These are phyloP conservation scores for Cladosporium sp. DNA, from an alignment of 2,329 filamentous ascomycete species.

Conservation along the genomic window DNA sequence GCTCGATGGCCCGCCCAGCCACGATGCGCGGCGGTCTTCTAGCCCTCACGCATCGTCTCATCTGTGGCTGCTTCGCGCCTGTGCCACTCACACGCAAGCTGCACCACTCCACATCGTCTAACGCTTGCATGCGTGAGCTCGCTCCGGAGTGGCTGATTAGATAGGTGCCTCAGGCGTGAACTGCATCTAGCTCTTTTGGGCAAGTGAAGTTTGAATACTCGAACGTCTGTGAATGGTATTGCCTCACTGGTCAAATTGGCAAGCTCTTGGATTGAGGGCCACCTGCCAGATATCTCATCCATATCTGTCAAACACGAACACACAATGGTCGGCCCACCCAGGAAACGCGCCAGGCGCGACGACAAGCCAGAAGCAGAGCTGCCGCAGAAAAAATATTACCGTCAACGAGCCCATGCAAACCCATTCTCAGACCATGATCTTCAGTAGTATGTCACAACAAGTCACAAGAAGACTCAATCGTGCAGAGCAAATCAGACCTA, in stretches of 20 bases:
- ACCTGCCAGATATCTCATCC: not conserved
- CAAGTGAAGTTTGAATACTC: constrained; percentile 6
- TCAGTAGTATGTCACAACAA: constrained; percentile 63
- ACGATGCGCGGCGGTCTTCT: no score
- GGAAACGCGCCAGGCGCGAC: constrained; percentile 44
- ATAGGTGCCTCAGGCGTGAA: not conserved
- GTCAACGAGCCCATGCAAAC: constrained; percentile 94
- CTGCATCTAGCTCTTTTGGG: not conserved
- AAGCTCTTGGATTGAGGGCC: not conserved
- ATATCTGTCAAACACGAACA: not conserved
- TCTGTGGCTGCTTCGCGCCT: not conserved
- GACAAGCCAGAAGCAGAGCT: constrained; percentile 52
- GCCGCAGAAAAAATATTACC: constrained; percentile 93
- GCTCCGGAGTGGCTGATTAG: not conserved
- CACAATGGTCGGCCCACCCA: constrained; percentile 34
- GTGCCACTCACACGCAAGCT: not conserved
- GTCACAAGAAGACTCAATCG: not conserved
- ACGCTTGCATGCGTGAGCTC: not conserved
- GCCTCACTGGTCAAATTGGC: not conserved
- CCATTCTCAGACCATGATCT: constrained; percentile 93
- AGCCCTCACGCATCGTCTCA: no score
- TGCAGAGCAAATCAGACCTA: not conserved
- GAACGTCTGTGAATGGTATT: not conserved
- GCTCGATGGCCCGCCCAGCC: no score
- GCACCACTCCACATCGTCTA: not conserved